These are phyloP conservation scores for Fraxinus americana DNA, from an alignment of 257 asterid species.

Conservation along the genomic window DNA sequence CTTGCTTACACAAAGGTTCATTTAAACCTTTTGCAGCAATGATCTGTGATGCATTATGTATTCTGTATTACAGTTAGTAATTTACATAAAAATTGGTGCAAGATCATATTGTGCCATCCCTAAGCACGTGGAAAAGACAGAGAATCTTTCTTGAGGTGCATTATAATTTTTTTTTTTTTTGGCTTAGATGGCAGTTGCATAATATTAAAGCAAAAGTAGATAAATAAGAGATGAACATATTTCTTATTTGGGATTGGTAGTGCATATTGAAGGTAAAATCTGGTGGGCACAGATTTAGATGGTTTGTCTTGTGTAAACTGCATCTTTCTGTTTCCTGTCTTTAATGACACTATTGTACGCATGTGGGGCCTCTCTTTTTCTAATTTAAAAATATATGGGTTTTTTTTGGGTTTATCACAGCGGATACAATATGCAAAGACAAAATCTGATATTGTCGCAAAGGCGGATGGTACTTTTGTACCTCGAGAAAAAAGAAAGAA, in stretches of 20 bases:
- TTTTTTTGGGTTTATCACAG: constrained; percentile 40
- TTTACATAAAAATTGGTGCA: neutral
- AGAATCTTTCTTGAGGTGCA: neutral
- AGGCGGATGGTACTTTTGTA: constrained; percentile 89
- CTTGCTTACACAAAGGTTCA: neutral
- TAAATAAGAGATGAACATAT: neutral
- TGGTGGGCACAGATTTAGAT: neutral
- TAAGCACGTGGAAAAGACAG: neutral
- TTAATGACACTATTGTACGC: neutral
- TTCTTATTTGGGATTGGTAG: neutral
- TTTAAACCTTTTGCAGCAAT: neutral
- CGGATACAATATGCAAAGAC: constrained; percentile 93
- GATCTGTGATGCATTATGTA: neutral
- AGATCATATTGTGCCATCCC: neutral
- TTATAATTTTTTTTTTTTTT: neutral
- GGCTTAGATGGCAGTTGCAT: neutral
- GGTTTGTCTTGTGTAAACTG: neutral
- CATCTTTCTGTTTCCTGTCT: neutral
- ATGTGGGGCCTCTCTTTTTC: neutral
- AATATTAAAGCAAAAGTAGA: neutral
- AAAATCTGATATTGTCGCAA: constrained; percentile 84
- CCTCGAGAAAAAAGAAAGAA: constrained; percentile 93
- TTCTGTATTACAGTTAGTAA: neutral
- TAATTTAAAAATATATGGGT: neutral
- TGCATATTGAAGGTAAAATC: neutral